Base-by-base conservation (phyloP, 2,329 filamentous ascomycete species). In the Pleurostoma richardsiae region DNA sequence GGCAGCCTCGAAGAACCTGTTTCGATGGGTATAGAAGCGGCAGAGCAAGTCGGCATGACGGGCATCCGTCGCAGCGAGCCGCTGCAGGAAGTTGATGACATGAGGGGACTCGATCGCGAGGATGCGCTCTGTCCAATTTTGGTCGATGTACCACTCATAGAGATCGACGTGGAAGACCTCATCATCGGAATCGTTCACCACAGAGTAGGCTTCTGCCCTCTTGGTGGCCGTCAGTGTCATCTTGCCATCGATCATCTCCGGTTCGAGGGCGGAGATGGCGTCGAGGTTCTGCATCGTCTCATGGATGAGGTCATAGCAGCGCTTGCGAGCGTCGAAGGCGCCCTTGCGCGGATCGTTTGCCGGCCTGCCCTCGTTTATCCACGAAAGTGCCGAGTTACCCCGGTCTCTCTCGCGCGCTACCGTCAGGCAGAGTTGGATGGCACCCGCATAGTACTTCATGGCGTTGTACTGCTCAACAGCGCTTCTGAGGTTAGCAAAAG, bases 131-230 rank as follows among this genome's bases (percentile, higher is more conserved):
- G 82, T 86, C 83, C 88, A 91, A 19, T 87, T 86, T 62, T 91
- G 85, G 45, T 79, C 70, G 54, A 97, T 83, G 66, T 99, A 99
- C 92, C 94, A 99, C 59, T 96, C 91, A 63, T 96, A 99, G n/a
- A 99, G 76, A 58, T 89, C 90, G 51, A 89, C 95, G 63, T 97
- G 86, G 71, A 99, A 99, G 4, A 96, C 88, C 59, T 96, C 89
- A 55, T 99, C 94, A 10, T 85, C 80, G 0, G 92, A 95, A 49
- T 79, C 80, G 60, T 95, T 89, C 56, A 99, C 90, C 3, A 96
- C 88, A 40, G 85, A 81, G 66, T 97, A 96, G 0, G 94, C 92
- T 69, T 99, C 92, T 43, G 82, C 80, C 53, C 88, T 81, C 64
- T 94, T 90, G 41, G 85, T 91, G 2, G 85, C 83, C 26, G 88